Evolutionary conservation across 805 yeast genomes (phyloP).

Genomic region (Myxozyma nipponensis): DNA sequence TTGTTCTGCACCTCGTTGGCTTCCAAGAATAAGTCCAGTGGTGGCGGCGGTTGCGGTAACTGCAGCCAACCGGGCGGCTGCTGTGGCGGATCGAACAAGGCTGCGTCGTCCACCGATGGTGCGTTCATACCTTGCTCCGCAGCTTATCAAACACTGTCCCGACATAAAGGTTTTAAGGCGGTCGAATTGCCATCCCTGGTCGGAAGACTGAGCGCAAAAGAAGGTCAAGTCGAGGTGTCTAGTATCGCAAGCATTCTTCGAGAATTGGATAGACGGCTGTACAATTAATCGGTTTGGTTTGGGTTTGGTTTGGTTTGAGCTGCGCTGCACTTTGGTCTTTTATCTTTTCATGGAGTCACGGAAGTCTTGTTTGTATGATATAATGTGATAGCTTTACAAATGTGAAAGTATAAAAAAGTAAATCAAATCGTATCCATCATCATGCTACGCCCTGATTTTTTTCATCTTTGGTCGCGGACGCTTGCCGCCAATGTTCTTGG

Average conservation of each 20-base stretch:
- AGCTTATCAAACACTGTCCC: slow-evolving; percentile 79
- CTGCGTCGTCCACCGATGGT: slow-evolving; percentile 27
- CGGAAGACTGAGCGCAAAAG: slow-evolving; percentile 70
- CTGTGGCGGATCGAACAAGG: slow-evolving; percentile 18
- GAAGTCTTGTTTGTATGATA: not conserved
- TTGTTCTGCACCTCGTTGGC: slow-evolving; percentile 85
- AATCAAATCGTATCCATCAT: not conserved
- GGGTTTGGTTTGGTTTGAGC: not conserved
- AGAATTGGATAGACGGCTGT: slow-evolving; percentile 69
- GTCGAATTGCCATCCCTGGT: slow-evolving; percentile 73
- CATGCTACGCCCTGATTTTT: not conserved
- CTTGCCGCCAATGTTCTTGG: slow-evolving; percentile 57
- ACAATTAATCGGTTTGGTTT: slow-evolving; percentile 37
- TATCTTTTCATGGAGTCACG: not conserved
- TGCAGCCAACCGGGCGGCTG: slow-evolving; percentile 31
- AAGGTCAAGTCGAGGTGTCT: slow-evolving; percentile 89
- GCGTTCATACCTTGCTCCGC: slow-evolving; percentile 82
- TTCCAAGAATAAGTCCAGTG: slow-evolving; percentile 28
- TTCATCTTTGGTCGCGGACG: slow-evolving; percentile 21
- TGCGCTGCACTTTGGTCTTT: not conserved
- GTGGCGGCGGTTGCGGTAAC: slow-evolving; percentile 22
- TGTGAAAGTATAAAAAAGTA: not conserved
- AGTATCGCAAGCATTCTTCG: slow-evolving; percentile 80
- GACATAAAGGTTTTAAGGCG: slow-evolving; percentile 71
- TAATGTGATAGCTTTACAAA: not conserved